These are phyloP conservation scores for Eucalyptus urophylla DNA, from an alignment of 345 rosid species.

Conservation along the genomic window DNA sequence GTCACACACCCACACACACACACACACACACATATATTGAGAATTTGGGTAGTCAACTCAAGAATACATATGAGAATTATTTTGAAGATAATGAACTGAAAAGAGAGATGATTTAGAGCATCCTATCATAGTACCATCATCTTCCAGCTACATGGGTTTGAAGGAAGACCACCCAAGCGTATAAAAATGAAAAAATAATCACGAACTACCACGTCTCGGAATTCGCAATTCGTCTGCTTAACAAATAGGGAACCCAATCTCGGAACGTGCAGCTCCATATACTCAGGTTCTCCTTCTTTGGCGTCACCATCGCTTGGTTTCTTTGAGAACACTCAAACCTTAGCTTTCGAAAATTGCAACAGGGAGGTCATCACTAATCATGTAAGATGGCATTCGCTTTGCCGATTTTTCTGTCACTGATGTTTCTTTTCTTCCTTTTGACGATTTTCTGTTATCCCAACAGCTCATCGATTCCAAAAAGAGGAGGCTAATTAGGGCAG, in stretches of 20 bases:
- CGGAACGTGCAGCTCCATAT: background rate
- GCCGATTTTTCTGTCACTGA: background rate
- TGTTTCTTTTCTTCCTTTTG: background rate
- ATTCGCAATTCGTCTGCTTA: background rate
- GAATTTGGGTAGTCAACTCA: background rate
- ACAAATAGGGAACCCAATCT: background rate
- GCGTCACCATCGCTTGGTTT: background rate
- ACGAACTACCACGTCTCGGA: background rate
- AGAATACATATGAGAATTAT: background rate
- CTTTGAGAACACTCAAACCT: background rate
- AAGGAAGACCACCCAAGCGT: background rate
- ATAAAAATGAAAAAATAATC: background rate
- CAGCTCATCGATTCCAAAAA: background rate
- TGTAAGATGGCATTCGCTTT: background rate
- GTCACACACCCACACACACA: rapidly evolving
- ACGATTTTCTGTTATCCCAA: background rate
- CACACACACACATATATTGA: too few relatives aligned
- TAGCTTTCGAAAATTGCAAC: background rate
- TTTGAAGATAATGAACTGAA: background rate
- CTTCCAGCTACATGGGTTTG: background rate
- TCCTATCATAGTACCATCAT: background rate
- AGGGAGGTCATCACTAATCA: background rate
- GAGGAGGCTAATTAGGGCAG: background rate
- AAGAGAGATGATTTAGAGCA: background rate
- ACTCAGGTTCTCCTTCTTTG: background rate